Conservation (phyloP, 192 early-diverging fungal genomes). For the Coemansia sp. region DNA sequence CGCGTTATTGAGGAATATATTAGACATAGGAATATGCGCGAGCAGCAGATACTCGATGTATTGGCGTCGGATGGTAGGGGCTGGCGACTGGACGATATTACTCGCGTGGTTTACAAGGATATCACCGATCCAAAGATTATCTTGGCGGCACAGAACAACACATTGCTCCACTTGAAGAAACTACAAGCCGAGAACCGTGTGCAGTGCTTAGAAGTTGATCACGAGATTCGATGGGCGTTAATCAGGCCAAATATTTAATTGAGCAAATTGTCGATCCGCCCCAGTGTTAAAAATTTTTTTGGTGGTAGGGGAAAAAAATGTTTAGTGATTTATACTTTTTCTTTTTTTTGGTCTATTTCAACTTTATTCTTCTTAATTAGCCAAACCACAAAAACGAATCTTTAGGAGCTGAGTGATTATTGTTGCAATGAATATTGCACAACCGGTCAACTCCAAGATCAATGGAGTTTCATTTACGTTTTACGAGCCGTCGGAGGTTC, state of each 20-base stretch:
- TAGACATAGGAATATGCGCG: conserved; percentile 73
- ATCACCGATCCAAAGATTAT: conserved; percentile 39
- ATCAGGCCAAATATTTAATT: conserved; percentile 23
- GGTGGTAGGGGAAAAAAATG: neutral
- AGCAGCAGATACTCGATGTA: conserved; percentile 69
- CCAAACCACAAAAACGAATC: neutral
- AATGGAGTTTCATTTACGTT: conserved; percentile 91
- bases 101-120: conserved; percentile 30
- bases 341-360: neutral
- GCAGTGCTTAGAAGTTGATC: neutral
- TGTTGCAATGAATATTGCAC: conserved; percentile 76
- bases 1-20: conserved; percentile 76
- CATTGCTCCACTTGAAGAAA: conserved; percentile 36
- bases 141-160: conserved; percentile 41
- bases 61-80: conserved; percentile 27
- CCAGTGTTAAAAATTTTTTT: conserved; percentile 7
- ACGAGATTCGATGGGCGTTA: conserved; percentile 19
- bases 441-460: conserved; percentile 80
- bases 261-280: neutral
- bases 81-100: conserved; percentile 37
- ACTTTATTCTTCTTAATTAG: neutral
- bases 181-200: conserved; percentile 24
- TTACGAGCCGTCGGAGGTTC: conserved; percentile 84
- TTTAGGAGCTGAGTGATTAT: neutral
- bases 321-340: conserved; percentile 4